Evolutionary conservation across 2,329 filamentous ascomycete genomes (phyloP).

Genomic region (Talaromyces sp.): DNA sequence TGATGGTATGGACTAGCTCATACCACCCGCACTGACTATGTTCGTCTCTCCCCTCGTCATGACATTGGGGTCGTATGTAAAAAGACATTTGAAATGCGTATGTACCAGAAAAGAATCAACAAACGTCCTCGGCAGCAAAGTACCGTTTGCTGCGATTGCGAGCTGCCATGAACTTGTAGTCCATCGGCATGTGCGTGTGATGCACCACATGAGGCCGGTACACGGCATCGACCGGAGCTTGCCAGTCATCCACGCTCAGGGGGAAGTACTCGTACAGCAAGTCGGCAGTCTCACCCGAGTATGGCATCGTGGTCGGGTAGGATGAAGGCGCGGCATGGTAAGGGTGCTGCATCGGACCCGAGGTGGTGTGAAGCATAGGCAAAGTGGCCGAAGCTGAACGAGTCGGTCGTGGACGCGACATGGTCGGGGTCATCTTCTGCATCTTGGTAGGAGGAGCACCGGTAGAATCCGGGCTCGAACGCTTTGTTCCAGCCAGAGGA

Average conservation of each 20-base stretch:
- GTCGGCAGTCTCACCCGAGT: conserved; percentile 64
- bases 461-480: conserved; percentile 19
- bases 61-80: conserved; percentile 1
- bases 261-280: conserved; percentile 93
- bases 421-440: conserved; percentile 30
- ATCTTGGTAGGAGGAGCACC: conserved; percentile 33
- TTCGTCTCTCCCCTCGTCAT: not conserved
- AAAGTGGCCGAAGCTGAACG: conserved; percentile 20
- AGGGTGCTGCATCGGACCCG: conserved; percentile 22
- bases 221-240: conserved; percentile 82
- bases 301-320: conserved; percentile 52
- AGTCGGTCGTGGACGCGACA: conserved; percentile 24
- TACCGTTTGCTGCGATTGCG: conserved; percentile 65
- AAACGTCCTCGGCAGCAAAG: conserved; percentile 57
- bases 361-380: conserved; percentile 23
- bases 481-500: conserved; percentile 17
- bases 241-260: conserved; percentile 82
- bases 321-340: conserved; percentile 12
- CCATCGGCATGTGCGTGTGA: conserved; percentile 65
- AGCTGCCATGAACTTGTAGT: conserved; percentile 63
- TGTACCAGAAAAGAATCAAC: conserved; percentile 13
- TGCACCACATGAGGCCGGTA: conserved; percentile 92
- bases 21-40: not conserved
- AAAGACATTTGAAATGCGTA: not conserved
- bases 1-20: not conserved